phyloP scores from a whole-genome alignment of 2,329 filamentous ascomycete genomes.

The Diaporthe australafricana region DNA sequence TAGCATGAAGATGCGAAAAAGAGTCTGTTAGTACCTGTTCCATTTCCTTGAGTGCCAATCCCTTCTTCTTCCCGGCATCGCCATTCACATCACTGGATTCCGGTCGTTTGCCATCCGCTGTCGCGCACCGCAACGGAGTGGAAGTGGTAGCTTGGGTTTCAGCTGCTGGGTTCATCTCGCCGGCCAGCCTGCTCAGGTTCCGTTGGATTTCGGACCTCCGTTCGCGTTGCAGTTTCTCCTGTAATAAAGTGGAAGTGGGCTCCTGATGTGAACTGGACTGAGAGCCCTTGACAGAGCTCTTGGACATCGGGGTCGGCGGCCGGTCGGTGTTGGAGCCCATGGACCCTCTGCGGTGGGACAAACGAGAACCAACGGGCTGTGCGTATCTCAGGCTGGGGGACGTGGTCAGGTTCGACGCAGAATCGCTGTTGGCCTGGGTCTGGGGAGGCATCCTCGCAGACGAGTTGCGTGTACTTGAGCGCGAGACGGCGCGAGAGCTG shows the following conservation, averaged over 20 bases:
- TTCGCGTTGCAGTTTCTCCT: conserved; percentile 65
- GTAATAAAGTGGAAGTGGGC: conserved; percentile 61
- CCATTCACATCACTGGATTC: conserved; percentile 54
- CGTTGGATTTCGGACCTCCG: conserved; percentile 62
- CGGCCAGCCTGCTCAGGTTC: conserved; percentile 50
- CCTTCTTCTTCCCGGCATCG: conserved; percentile 60
- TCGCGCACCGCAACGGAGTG: conserved; percentile 52
- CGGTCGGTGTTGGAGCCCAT: conserved; percentile 50
- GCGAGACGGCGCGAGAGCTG: conserved; percentile 46
- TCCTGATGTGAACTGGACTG: conserved; percentile 47
- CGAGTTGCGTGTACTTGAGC: conserved; percentile 57
- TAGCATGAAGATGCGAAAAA: not conserved
- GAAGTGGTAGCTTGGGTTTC: conserved; percentile 53
- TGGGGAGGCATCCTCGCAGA: conserved; percentile 55
- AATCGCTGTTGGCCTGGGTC: conserved; percentile 57
- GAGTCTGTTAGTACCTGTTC: conserved; percentile 64
- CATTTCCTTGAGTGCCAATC: conserved; percentile 74
- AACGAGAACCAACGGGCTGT: conserved; percentile 47
- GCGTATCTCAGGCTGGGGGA: conserved; percentile 50
- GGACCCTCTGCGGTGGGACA: conserved; percentile 51
- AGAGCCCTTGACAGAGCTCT: conserved; percentile 54
- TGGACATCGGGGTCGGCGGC: conserved; percentile 54
- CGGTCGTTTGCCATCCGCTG: conserved; percentile 52
- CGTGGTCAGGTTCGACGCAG: conserved; percentile 52
- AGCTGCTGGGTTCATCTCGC: conserved; percentile 52